These are phyloP conservation scores for Acanthamoeba castellanii DNA, from an alignment of 208 protist species.

Conservation along the genomic window DNA sequence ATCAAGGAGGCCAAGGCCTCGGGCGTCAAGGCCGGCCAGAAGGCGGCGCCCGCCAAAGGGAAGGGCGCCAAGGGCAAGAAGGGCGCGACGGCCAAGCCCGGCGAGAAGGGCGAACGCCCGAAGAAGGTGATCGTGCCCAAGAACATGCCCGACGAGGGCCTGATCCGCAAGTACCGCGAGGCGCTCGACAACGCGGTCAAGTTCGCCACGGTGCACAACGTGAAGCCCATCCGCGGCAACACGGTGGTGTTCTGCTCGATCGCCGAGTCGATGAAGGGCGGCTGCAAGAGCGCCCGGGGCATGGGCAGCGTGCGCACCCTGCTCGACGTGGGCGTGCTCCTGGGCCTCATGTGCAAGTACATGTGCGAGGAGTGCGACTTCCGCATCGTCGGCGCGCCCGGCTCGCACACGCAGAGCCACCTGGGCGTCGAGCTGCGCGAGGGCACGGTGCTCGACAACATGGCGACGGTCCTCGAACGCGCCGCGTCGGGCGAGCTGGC, in stretches of 20 bases:
- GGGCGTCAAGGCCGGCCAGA: conserved; percentile 14
- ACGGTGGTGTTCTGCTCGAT: conserved; percentile 93
- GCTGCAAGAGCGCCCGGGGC: conserved; percentile 31
- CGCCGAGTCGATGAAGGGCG: conserved; percentile 76
- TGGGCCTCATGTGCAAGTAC: conserved; percentile 93
- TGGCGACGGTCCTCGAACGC: conserved; percentile 51
- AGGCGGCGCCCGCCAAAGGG: conserved; percentile 22
- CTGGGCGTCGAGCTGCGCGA: conserved; percentile 16
- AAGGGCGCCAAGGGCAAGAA: not conserved
- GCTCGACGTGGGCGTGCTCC: conserved; percentile 90
- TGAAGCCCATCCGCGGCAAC: conserved; percentile 93
- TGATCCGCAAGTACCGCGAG: conserved; percentile 86
- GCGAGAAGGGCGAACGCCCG: not conserved
- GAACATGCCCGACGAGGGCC: conserved; percentile 66
- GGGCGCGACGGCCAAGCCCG: not conserved
- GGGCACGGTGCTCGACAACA: conserved; percentile 82
- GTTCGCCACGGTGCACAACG: conserved; percentile 92
- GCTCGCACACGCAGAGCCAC: not conserved
- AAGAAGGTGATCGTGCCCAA: conserved; percentile 73
- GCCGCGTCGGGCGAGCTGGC: not conserved
- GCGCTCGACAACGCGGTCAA: conserved; percentile 91
- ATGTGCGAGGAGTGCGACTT: conserved; percentile 91
- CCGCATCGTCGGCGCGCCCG: conserved; percentile 73
- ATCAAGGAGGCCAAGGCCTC: conserved; percentile 42
- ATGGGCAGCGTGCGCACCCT: conserved; percentile 80